phyloP scores from a whole-genome alignment of 768 basidiomycete genomes.

The Pluteus cervinus region DNA sequence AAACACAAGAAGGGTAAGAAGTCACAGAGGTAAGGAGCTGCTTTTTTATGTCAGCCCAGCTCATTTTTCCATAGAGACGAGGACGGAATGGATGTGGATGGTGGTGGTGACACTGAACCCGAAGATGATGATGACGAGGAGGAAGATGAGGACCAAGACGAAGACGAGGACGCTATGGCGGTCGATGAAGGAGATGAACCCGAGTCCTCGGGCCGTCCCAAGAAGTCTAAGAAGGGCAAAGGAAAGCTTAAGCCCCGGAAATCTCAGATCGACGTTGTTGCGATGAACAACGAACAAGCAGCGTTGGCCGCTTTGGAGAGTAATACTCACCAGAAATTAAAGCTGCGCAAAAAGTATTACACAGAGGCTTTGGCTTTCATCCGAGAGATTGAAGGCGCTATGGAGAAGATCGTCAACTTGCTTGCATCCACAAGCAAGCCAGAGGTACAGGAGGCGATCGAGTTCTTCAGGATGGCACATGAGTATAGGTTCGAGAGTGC shows the following conservation, averaged over 20 bases:
- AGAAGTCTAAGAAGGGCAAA: constrained; percentile 27
- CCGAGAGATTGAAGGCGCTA: constrained; percentile 46
- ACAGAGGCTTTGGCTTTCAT: constrained; percentile 85
- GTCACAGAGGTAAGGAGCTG: constrained; percentile 22
- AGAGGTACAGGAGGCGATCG: constrained; percentile 79
- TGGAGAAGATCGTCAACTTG: constrained; percentile 68
- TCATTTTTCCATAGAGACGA: constrained; percentile 15
- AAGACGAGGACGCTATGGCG: constrained; percentile 33
- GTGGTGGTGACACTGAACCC: too few species aligned
- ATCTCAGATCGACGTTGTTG: constrained; percentile 64
- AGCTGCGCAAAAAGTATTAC: constrained; percentile 81
- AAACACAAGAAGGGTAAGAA: constrained; percentile 7
- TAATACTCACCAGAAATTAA: constrained; percentile 57
- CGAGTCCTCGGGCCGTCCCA: constrained; percentile 19
- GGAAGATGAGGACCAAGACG: constrained; percentile 24
- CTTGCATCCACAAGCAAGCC: constrained; percentile 83
- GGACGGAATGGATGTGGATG: constrained; percentile 58
- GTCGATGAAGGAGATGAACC: constrained; percentile 30
- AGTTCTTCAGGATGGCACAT: constrained; percentile 81
- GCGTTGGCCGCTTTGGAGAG: constrained; percentile 64
- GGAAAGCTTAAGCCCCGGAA: constrained; percentile 51
- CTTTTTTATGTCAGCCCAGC: background rate
- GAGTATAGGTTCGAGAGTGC: constrained; percentile 79
- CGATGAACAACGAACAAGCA: constrained; percentile 65
- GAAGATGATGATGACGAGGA: constrained; percentile 26